Base-by-base conservation (phyloP, 495 filamentous ascomycete genomes). In the Hypoxylon trugodes region DNA sequence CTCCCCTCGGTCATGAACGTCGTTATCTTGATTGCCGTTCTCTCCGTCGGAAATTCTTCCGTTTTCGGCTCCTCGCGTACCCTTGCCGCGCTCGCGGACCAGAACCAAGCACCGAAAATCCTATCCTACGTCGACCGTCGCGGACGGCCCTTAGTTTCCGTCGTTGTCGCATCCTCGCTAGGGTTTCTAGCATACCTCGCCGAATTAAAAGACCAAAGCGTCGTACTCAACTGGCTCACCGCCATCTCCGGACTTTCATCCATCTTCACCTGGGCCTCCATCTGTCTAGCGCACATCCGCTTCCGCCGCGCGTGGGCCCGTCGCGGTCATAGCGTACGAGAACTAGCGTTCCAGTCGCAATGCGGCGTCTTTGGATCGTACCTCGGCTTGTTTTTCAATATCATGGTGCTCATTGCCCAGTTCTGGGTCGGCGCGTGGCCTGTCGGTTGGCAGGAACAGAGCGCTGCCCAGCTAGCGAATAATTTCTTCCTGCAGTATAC, bases 341-440 rank as follows among this genome's bases (percentile, higher is more conserved):
- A 97, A 58, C 76, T 98, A 10, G 86, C 92, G 1, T 98, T 93
- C 82, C 77, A 70, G 8, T 90, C 90, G 1, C 92, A 95, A 61
- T 83, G 89, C 1, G 95, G 95, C 46, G 78, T 96, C 1, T 71
- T 86, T 18, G 95, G 94, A 1, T 96, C 91, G 1, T 97, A 89
- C 85, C 53, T 96, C 21, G 95, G 95, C 7, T 83, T 97, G 59
- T 59, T 77, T 25, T 86, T 96, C 73, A 97, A 97, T 73, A 51
- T 79, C 21, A 77, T 96, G 7, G 87, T 98, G n/a, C 82, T 98
- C 16, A 69, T 94, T 40, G 94, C 90, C 6, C 93, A 98, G 70
- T 96, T 98, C 79, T 98, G 95, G 95, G 89, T 88, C 22, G 93
- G 89, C 24, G 88, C 91, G 12, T 90, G 88, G 59, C 95, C 95